Conservation (phyloP, 2,329 filamentous ascomycete species). For the Diaporthe nobilis region DNA sequence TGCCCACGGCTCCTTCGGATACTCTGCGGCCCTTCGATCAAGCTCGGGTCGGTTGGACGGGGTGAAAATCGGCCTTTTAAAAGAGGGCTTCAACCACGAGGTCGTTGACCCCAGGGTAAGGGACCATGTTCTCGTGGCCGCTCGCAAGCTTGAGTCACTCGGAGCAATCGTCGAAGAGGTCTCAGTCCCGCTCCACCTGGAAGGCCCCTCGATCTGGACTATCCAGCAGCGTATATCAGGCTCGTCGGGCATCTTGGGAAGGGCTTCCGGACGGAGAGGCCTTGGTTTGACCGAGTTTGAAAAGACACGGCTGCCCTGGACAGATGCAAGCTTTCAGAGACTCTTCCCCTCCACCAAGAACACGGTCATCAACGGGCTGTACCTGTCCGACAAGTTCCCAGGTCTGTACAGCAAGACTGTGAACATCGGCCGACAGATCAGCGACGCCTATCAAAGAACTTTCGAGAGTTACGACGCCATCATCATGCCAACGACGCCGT, state of each 20-base stretch:
- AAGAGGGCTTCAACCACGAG: slow-evolving; percentile 10
- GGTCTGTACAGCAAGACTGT: slow-evolving; percentile 59
- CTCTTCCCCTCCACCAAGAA: slow-evolving; percentile 50
- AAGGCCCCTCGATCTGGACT: slow-evolving; percentile 13
- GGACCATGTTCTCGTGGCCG: slow-evolving; percentile 2
- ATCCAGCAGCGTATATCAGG: slow-evolving; percentile 42
- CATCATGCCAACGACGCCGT: slow-evolving; percentile 61
- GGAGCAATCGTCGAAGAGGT: slow-evolving; percentile 10
- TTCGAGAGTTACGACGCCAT: slow-evolving; percentile 60
- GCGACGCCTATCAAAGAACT: slow-evolving; percentile 60
- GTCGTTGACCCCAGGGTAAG: slow-evolving; percentile 1
- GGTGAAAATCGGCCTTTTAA: slow-evolving; percentile 3
- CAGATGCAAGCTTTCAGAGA: slow-evolving; percentile 3
- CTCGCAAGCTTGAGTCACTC: slow-evolving; percentile 3
- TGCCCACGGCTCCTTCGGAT: slow-evolving; percentile 33
- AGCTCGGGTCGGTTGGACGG: not conserved
- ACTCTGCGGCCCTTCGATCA: slow-evolving; percentile 1
- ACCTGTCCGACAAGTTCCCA: slow-evolving; percentile 17
- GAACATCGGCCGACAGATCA: slow-evolving; percentile 62
- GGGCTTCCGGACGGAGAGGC: slow-evolving; percentile 50
- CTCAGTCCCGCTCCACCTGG: slow-evolving; percentile 5
- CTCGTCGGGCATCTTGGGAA: slow-evolving; percentile 50
- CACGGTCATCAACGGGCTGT: slow-evolving; percentile 63
- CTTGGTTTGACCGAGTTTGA: slow-evolving; percentile 45
- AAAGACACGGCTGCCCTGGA: slow-evolving; percentile 1